Percentiles rank a stretch among this genome's conserved stretches.
phyloP scores from a whole-genome alignment of 352 stramenopile species.

The Albugo candida region DNA sequence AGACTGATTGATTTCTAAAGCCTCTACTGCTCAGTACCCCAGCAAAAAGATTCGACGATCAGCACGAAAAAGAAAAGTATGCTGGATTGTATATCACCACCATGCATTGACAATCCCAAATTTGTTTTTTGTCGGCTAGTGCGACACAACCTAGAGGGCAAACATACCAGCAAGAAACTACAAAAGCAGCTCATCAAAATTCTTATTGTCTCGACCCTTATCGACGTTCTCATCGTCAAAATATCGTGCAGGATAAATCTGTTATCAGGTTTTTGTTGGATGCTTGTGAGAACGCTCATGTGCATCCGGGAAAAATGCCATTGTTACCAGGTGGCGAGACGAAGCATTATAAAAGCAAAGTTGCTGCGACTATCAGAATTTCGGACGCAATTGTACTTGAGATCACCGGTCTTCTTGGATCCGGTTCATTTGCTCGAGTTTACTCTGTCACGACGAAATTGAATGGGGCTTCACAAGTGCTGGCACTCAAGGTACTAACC shows the following conservation, averaged over 20 bases:
- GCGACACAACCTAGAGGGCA: no score
- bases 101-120: no score
- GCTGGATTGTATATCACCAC: no score
- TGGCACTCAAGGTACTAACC: background rate
- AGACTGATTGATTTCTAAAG: no score
- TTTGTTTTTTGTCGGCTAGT: no score
- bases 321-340: background rate
- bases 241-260: background rate
- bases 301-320: background rate
- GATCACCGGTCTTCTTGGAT: constrained; percentile 35
- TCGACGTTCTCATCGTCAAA: background rate
- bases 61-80: no score
- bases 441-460: constrained; percentile 63
- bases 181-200: no score
- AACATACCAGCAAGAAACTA: no score
- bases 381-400: constrained; percentile 7
- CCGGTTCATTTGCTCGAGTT: constrained; percentile 54
- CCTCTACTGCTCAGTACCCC: no score
- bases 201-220: background rate
- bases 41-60: no score
- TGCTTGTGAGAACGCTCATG: background rate
- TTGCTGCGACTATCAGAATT: constrained; percentile 9
- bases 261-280: background rate
- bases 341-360: constrained; percentile 1
- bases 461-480: background rate